Evolutionary conservation across 306 rosid genomes (phyloP).

Genomic region (Prunus mume): DNA sequence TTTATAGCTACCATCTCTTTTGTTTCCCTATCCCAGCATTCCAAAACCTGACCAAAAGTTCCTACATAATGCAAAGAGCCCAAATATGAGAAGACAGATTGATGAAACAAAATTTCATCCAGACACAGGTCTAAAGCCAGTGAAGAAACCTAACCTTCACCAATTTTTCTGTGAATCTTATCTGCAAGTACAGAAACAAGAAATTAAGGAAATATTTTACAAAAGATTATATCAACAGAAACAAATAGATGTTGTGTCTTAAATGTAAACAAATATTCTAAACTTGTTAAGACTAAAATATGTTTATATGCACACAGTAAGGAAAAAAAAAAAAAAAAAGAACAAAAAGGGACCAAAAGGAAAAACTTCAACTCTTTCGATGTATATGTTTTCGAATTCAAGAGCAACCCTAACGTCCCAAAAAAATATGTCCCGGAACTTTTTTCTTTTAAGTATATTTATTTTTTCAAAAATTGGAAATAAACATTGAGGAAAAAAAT

Average conservation of each 20-base stretch:
- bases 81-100: conserved; percentile 2
- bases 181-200: conserved; percentile 43
- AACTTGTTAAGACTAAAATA: background rate
- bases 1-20: conserved; percentile 87
- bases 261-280: background rate
- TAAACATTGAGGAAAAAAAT: background rate
- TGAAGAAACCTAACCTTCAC: conserved; percentile 52
- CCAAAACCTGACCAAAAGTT: conserved; percentile 87
- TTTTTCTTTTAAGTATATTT: background rate
- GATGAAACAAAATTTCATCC: background rate
- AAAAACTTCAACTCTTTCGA: background rate
- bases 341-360: background rate
- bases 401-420: background rate
- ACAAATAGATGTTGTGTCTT: background rate
- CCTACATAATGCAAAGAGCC: conserved; percentile 16
- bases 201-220: background rate
- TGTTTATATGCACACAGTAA: background rate
- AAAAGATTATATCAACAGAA: background rate
- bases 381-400: background rate
- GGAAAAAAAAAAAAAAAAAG: background rate
- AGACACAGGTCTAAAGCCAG: conserved; percentile 1
- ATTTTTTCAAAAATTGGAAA: background rate
- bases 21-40: conserved; percentile 87
- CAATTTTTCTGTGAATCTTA: conserved; percentile 74
- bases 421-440: background rate